A percentile compares a stretch with the other conserved stretches of the same genome.
Evolutionary conservation across 2,329 filamentous ascomycete genomes (phyloP).

Genomic region (Monosporascus sp.): DNA sequence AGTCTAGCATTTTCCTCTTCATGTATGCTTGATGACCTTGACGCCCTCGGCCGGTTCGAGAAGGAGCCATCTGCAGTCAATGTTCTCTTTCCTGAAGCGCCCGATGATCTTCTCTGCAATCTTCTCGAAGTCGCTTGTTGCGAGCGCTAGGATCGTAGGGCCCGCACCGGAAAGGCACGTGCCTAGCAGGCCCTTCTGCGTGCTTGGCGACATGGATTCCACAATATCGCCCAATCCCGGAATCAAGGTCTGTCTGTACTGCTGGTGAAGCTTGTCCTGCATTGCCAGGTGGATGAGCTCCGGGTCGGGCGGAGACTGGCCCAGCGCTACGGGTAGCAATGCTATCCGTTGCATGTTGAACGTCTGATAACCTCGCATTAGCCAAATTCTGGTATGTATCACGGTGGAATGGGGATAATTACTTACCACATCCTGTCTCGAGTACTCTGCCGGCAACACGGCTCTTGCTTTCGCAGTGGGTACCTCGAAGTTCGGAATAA

Average conservation of each 20-base stretch:
- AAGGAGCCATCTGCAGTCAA: conserved; percentile 80
- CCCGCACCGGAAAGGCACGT: conserved; percentile 94
- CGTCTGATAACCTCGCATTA: conserved; percentile 35
- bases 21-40: conserved; percentile 16
- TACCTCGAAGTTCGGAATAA: conserved; percentile 94
- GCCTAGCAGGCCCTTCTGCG: conserved; percentile 81
- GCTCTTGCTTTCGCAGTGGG: conserved; percentile 86
- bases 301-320: conserved; percentile 83
- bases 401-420: not conserved
- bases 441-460: conserved; percentile 76
- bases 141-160: conserved; percentile 88
- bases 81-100: conserved; percentile 65
- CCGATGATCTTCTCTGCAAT: conserved; percentile 77
- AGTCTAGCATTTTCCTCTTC: not conserved
- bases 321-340: conserved; percentile 81
- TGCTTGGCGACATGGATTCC: conserved; percentile 80
- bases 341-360: conserved; percentile 96
- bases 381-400: conserved; percentile 8
- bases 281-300: conserved; percentile 95
- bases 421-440: conserved; percentile 73
- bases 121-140: conserved; percentile 80
- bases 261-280: conserved; percentile 98
- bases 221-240: conserved; percentile 89
- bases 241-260: conserved; percentile 86
- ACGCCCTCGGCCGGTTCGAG: conserved; percentile 79